Base-by-base conservation (phyloP, 345 rosid species). In the Combretum micranthum region DNA sequence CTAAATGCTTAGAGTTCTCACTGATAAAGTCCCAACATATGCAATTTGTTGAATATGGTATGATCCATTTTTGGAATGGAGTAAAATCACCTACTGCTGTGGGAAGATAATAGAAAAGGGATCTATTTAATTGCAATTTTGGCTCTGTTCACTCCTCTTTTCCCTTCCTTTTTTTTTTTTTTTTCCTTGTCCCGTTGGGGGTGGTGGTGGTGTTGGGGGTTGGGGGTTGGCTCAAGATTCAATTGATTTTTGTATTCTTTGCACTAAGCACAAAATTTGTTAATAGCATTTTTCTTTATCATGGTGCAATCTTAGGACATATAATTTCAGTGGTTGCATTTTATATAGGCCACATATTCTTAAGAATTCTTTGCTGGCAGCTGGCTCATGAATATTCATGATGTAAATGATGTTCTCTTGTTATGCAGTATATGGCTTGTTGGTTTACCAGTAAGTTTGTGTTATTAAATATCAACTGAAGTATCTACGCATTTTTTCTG, bases 361-460 rank as follows among this genome's bases (percentile, higher is more conserved):
- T 53, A 21, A 21, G 57, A 54, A 63, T 20, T 56, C 53, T 39
- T 47, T 67, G 69, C 66, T 55, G 75, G 77, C 43, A n/a, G 62
- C 70, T 49, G 53, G 59, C 69, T 65, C 75, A 44, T 32, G 59
- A 56, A 49, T 68, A 58, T 47, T 52, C 39, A 15, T 72, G 65
- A 48, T 48, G 55, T 26, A 26, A 55, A 44, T 55, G 20, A 46
- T 46, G 19, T 46, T 17, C 49, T 46, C 49, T 46, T 46, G 49
- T 46, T 46, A 17, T 15, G 16, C 17, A 46, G 44, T 60, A 20
- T 64, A 59, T 59, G 59, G 50, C 50, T 18, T 68, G 52, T 78
- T 54, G 58, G 56, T 57, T n/a, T 49, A 26, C 65, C 67, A 53
- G 76, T 73, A 73, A 83, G 83, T 71, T 53, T 57, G 53, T 46